Percentiles rank a stretch among this genome's conserved stretches.
Conservation (phyloP, 2,329 filamentous ascomycete species). For the Nemania sp. region DNA sequence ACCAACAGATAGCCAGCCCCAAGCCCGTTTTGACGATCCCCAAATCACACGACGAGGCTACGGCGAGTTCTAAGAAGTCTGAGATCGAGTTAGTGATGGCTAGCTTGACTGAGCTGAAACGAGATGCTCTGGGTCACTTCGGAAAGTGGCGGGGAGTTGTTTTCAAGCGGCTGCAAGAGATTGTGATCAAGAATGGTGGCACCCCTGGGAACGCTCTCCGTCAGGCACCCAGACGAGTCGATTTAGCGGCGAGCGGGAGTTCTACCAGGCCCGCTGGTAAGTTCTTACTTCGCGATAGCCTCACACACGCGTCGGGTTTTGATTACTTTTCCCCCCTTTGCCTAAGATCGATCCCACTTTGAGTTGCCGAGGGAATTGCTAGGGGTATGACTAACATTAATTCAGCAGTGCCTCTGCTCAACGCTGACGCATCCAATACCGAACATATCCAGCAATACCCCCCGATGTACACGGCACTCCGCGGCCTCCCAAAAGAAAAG, state of each 20-base stretch:
- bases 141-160: conserved; percentile 79
- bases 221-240: conserved; percentile 42
- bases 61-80: conserved; percentile 43
- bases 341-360: neutral
- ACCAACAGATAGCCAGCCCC: conserved; percentile 2
- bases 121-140: conserved; percentile 71
- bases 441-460: conserved; percentile 57
- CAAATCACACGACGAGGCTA: conserved; percentile 39
- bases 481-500: conserved; percentile 62
- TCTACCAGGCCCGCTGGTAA: conserved; percentile 43
- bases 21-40: conserved; percentile 36
- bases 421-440: conserved; percentile 54
- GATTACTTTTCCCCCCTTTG: conserved; percentile 8
- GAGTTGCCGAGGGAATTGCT: neutral
- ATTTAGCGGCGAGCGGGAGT: conserved; percentile 43
- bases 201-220: conserved; percentile 33
- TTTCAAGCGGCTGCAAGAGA: conserved; percentile 70
- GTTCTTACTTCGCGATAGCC: conserved; percentile 33
- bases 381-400: conserved; percentile 22
- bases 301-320: conserved; percentile 24
- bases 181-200: conserved; percentile 56
- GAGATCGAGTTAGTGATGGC: conserved; percentile 38
- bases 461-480: conserved; percentile 64
- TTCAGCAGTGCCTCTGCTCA: conserved; percentile 37
- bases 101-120: conserved; percentile 67